A percentile compares a stretch with the other conserved stretches of the same genome.
phyloP scores from a whole-genome alignment of 179 eudicot genomes.

The Heliamphora pulchella region DNA sequence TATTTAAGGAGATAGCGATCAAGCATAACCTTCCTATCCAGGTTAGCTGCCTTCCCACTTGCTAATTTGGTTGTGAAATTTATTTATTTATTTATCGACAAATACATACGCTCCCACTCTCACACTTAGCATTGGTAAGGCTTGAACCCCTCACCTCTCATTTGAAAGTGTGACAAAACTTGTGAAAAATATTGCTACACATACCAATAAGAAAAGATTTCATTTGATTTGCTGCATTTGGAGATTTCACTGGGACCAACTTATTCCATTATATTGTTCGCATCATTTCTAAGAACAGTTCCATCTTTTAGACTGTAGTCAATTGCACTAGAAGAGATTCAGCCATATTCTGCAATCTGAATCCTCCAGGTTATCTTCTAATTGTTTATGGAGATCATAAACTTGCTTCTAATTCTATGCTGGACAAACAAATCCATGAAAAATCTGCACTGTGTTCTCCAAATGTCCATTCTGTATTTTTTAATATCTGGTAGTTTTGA shows the following conservation, averaged over 20 bases:
- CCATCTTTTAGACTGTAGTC: neutral
- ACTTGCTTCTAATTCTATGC: neutral
- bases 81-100: no score
- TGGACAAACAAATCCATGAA: constrained; percentile 1
- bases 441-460: neutral
- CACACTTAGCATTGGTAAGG: no score
- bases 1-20: constrained; percentile 77
- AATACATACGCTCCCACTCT: no score
- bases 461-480: neutral
- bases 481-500: neutral
- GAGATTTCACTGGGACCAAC: neutral
- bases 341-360: neutral
- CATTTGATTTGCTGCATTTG: neutral
- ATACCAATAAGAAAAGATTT: neutral
- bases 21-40: constrained; percentile 81
- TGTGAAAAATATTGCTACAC: no score
- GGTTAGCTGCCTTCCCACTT: constrained; percentile 32
- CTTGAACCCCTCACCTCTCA: no score
- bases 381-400: neutral
- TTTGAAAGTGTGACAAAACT: no score
- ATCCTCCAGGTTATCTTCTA: neutral
- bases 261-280: neutral
- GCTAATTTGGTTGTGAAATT: neutral
- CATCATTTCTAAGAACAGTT: neutral
- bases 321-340: neutral